phyloP scores from a whole-genome alignment of 306 rosid species.

The Cicer yamashitae region DNA sequence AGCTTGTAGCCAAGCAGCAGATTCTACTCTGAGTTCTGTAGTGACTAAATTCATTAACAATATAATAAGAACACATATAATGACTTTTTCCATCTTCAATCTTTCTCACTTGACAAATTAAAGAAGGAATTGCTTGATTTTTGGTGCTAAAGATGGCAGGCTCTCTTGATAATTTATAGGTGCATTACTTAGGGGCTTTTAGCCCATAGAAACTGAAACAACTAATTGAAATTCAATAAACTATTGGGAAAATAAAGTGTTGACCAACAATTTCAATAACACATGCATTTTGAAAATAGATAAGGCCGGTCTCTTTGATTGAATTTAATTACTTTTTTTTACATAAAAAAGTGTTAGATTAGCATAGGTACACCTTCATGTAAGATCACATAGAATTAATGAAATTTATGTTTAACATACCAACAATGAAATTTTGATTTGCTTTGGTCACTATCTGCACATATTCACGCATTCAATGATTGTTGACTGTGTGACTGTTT shows the following conservation, averaged over 20 bases:
- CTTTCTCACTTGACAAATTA: neutral
- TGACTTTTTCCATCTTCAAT: constrained; percentile 47
- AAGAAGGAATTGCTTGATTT: constrained; percentile 30
- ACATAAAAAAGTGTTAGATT: too few species aligned
- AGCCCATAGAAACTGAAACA: constrained; percentile 31
- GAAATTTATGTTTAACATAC: too few species aligned
- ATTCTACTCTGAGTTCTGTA: constrained; percentile 44
- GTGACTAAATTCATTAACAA: constrained; percentile 46
- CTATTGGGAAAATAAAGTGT: constrained; percentile 22
- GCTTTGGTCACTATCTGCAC: too few species aligned
- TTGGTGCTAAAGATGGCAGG: constrained; percentile 33
- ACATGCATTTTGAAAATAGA: constrained; percentile 15
- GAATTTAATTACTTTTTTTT: neutral
- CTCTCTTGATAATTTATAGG: constrained; percentile 48
- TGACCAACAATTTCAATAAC: constrained; percentile 25
- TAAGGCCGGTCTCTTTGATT: constrained; percentile 24
- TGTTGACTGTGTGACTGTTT: too few species aligned
- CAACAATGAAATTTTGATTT: too few species aligned
- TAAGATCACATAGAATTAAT: too few species aligned
- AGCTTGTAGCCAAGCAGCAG: constrained; percentile 57
- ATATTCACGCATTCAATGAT: too few species aligned
- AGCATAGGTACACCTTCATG: too few species aligned
- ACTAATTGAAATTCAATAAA: constrained; percentile 20
- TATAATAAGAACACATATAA: constrained; percentile 27
- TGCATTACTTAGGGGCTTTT: constrained; percentile 34